Percentiles rank a stretch among this genome's conserved stretches.
Conservation (phyloP, 163 green algal genomes). For the Volvox carteri region DNA sequence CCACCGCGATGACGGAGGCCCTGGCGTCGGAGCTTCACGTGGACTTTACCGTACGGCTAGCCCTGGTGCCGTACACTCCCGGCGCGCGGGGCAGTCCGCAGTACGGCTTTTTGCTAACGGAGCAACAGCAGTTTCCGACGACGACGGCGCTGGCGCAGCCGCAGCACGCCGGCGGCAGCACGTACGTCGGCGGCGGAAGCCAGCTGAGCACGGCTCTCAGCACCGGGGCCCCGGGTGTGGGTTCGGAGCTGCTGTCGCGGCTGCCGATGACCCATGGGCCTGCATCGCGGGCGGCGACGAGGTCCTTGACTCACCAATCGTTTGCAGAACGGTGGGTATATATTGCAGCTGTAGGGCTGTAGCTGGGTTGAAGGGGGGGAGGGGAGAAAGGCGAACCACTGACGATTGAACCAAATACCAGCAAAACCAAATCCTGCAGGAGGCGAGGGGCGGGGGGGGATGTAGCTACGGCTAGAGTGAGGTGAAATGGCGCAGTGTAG, state of each 20-base stretch:
- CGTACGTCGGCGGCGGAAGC: background rate
- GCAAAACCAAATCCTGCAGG: no score
- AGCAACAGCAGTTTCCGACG: conserved; percentile 3
- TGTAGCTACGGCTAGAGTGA: no score
- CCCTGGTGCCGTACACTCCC: conserved; percentile 18
- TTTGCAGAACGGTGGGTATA: background rate
- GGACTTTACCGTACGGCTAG: conserved; percentile 32
- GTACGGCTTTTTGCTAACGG: conserved; percentile 47
- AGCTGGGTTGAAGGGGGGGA: background rate
- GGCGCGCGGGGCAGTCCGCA: background rate
- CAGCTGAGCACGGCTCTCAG: background rate
- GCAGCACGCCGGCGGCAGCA: background rate
- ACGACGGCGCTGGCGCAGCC: background rate
- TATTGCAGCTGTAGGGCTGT: background rate
- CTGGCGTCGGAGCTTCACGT: conserved; percentile 32
- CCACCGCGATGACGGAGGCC: background rate
- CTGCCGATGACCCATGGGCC: background rate
- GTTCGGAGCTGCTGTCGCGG: background rate
- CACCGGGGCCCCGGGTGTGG: background rate
- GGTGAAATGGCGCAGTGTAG: no score
- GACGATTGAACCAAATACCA: no score
- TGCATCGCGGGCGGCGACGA: background rate
- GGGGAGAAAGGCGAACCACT: no score
- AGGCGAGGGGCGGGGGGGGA: no score
- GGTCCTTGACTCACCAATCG: background rate